Base-by-base conservation (phyloP, 2,329 filamentous ascomycete species). In the Boeremia exigua region DNA sequence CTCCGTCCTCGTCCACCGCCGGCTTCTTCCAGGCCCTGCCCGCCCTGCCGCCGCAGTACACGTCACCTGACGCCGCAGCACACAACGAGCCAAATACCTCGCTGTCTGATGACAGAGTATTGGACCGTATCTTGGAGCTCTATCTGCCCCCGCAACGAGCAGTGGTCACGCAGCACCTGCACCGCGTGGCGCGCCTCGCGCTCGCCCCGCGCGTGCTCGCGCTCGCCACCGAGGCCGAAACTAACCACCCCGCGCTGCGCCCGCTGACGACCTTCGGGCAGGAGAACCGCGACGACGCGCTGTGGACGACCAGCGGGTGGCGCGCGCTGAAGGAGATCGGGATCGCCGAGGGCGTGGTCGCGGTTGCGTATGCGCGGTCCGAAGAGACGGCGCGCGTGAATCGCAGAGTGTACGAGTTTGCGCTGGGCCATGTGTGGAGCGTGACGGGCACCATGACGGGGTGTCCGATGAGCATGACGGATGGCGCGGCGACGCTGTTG, bases 251-350 rank as follows among this genome's bases (percentile, higher is more conserved):
- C 0, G 84, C 85, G 29, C 73, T 90, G 3, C 80, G 80, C 37
- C 82, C 84, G 1, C 79, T 85, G 10, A 83, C 87, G 65, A 82
- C 83, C 0, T 89, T 89, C 69, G 87, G 88, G 1, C 53, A 60
- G 33, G 78, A 80, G 46, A 82, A 82, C 45, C 62, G 57, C 5
- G 82, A 77, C 6, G 83, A 84, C 42, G 81, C 85, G 30, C 76
- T 91, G 1, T 79, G 89, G 32, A 88, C 87, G 0, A 81, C 83
- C 0, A 82, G 88, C 60, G 88, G 89, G 27, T 92, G 89, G 89
- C 79, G 81, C 34, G 77, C 80, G 36, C 77, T 89, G 2, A 85
- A 88, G 61, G 78, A 81, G 1, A 83, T 87, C 61, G 86, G 86
- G 0, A 80, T 84, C 14, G 70, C 77, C 29, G 82, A 84, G 58